Conservation (phyloP, 1,139 yeast species). For the Hyphopichia burtonii region DNA sequence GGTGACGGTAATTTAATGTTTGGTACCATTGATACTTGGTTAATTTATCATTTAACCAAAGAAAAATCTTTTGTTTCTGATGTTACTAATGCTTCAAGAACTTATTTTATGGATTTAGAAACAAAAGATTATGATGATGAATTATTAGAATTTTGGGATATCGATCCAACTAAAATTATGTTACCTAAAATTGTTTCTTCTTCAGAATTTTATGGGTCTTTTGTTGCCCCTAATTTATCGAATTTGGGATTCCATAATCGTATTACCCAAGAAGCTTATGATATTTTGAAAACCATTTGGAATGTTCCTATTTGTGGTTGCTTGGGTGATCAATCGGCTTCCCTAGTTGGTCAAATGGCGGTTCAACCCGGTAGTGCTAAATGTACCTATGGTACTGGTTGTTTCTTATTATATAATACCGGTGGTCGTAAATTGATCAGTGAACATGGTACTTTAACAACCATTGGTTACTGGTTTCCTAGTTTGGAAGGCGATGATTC, state of each 20-base stretch:
- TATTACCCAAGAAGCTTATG: conserved; percentile 52
- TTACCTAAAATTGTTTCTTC: conserved; percentile 83
- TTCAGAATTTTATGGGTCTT: conserved; percentile 76
- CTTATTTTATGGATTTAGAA: conserved; percentile 84
- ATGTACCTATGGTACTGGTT: conserved; percentile 98
- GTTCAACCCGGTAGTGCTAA: conserved; percentile 83
- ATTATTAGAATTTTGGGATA: conserved; percentile 73
- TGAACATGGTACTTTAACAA: conserved; percentile 80
- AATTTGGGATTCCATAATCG: conserved; percentile 51
- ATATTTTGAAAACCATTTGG: conserved; percentile 46
- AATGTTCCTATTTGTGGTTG: conserved; percentile 85
- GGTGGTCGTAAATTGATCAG: conserved; percentile 68
- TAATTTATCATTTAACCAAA: conserved; percentile 79
- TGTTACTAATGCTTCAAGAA: conserved; percentile 88
- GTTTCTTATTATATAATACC: conserved; percentile 86
- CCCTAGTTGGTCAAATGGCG: conserved; percentile 90
- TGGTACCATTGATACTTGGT: conserved; percentile 95
- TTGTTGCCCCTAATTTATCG: conserved; percentile 56
- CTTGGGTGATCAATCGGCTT: conserved; percentile 93
- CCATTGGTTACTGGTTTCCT: conserved; percentile 89
- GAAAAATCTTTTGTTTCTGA: conserved; percentile 77
- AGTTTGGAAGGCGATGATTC: conserved; percentile 49
- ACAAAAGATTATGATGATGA: conserved; percentile 75
- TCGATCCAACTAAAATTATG: conserved; percentile 66
- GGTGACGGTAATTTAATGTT: conserved; percentile 79